Conservation (phyloP, 441 rosid genomes). For the Populus hybrid region DNA sequence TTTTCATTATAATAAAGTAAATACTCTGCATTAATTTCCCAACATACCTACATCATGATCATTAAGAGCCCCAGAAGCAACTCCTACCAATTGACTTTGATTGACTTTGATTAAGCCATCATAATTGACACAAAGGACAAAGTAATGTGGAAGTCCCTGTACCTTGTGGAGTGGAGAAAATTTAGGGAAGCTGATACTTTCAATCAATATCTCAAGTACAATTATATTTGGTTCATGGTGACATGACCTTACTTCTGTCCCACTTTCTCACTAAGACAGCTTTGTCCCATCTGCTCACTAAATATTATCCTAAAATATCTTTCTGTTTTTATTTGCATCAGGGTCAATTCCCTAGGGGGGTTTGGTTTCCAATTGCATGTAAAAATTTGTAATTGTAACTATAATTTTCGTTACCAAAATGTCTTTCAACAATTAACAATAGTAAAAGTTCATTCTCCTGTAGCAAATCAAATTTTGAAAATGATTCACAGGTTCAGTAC, state of each 20-base stretch:
- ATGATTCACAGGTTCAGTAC: neutral
- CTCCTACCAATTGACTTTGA: neutral
- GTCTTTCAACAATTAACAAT: too few relatives aligned
- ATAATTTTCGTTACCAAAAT: too few relatives aligned
- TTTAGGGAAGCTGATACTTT: neutral
- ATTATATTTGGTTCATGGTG: neutral
- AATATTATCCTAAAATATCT: neutral
- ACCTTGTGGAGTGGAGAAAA: neutral
- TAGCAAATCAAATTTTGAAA: neutral
- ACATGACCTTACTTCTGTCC: neutral
- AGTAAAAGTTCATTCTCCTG: neutral
- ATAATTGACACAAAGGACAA: neutral
- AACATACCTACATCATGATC: neutral
- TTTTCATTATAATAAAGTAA: too few relatives aligned
- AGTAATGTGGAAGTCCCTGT: neutral
- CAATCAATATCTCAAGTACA: neutral
- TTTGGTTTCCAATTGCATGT: neutral
- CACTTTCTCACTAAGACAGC: neutral
- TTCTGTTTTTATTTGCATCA: neutral
- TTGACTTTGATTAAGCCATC: neutral
- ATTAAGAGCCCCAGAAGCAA: neutral
- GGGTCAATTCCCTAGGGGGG: neutral
- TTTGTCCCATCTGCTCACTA: neutral
- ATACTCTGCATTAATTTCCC: neutral
- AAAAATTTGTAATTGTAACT: neutral